Conservation (phyloP, 2,329 filamentous ascomycete genomes). For the Rhinocladiella similis region DNA sequence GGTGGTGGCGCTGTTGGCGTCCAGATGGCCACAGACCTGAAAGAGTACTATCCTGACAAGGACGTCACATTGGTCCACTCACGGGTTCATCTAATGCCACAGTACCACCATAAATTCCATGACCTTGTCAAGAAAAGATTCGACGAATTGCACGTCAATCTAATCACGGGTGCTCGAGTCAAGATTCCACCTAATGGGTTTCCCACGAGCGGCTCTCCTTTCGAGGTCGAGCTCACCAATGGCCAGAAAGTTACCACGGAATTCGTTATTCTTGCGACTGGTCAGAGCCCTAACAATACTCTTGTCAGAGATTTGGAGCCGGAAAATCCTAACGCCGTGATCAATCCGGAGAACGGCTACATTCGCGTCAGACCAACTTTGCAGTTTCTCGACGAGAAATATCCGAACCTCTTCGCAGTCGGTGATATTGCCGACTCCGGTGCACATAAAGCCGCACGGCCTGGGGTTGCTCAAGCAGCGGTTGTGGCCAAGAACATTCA, state of each 20-base stretch:
- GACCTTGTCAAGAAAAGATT: constrained; percentile 15
- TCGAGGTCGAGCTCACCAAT: constrained; percentile 16
- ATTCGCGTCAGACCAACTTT: constrained; percentile 58
- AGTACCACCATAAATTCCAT: constrained; percentile 21
- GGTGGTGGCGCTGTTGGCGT: constrained; percentile 54
- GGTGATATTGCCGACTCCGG: constrained; percentile 61
- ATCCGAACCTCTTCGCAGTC: constrained; percentile 59
- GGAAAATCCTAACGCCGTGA: constrained; percentile 27
- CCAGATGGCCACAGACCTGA: constrained; percentile 52
- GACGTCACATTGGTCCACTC: constrained; percentile 50
- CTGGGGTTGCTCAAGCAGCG: constrained; percentile 55
- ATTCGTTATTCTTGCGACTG: constrained; percentile 49
- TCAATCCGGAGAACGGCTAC: constrained; percentile 45
- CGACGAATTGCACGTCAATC: constrained; percentile 20
- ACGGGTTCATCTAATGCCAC: constrained; percentile 31
- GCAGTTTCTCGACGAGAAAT: constrained; percentile 51
- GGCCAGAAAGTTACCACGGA: constrained; percentile 31
- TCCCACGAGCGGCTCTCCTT: constrained; percentile 7
- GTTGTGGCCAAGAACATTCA: constrained; percentile 58
- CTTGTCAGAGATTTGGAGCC: constrained; percentile 38
- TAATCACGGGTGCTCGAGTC: constrained; percentile 22
- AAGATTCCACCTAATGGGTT: constrained; percentile 9
- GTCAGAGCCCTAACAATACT: constrained; percentile 49
- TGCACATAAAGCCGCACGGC: constrained; percentile 54
- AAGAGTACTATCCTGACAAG: constrained; percentile 49